Base-by-base conservation (phyloP, 805 yeast species). In the Zygosaccharomyces lentus region DNA sequence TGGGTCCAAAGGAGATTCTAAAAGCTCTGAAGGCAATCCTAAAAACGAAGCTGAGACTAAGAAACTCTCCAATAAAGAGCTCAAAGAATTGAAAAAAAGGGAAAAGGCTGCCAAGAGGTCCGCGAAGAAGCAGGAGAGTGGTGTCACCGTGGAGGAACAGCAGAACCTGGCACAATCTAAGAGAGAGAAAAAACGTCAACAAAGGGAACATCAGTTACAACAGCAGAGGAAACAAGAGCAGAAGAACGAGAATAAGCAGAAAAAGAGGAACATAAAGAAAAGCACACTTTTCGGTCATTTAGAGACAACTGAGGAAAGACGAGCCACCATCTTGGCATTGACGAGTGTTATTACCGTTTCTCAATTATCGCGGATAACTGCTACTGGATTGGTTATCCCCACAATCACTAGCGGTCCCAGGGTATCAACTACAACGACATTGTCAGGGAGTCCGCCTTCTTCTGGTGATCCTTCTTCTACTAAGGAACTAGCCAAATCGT, bases 91-190 rank as follows among this genome's bases (percentile, higher is more conserved):
- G 78, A 87, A 88, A 64, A 90, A 89, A 72, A 80, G 80, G 57
- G 96, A 89, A 59, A 90, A 91, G 68, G 93, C 93, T 10, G 95
- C 93, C 32, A 87, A 87, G 64, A 76, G 98, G 63, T 93, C 96
- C 2, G 96, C 96, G 2, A 80, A 82, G 52, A 89, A 87, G 61
- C 85, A 77, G 54, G 82, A 81, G 6, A 76, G 72, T 41, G 89
- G 84, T 27, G 77, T 80, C 37, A 62, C 74, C 15, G 55, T 65
- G 31, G 69, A 70, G 52, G 68, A 66, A 40, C 72, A 67, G 51
- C 65, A 64, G 36, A 54, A 60, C 36, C 65, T 57, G 53, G 65
- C 69, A 47, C 74, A 55, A 67, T 72, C 51, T 67, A 73, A 67
- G 67, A 71, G 59, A 70, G 77, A 62, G 59, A 72, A 64, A 47